Evolutionary conservation across 495 filamentous ascomycete genomes (phyloP).

Genomic region (Viridothelium virens): DNA sequence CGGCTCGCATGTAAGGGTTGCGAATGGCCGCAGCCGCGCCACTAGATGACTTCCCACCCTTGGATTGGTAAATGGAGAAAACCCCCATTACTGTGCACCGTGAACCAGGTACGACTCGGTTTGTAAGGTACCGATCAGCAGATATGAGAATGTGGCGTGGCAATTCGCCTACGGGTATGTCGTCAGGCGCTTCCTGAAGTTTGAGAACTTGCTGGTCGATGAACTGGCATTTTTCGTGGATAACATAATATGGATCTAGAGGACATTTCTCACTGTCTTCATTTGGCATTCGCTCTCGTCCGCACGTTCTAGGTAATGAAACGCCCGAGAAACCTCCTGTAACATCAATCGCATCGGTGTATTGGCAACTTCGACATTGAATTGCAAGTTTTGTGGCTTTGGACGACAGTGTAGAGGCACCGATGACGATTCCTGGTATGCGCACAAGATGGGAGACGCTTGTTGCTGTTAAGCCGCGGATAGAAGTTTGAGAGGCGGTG

Average conservation of each 20-base stretch:
- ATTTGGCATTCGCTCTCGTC: conserved; percentile 51
- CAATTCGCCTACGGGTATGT: conserved; percentile 94
- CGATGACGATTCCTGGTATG: conserved; percentile 95
- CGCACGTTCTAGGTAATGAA: conserved; percentile 72
- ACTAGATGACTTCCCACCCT: conserved; percentile 68
- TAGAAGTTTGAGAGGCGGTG: conserved; percentile 78
- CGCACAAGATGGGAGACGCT: conserved; percentile 92
- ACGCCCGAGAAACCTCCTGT: conserved; percentile 80
- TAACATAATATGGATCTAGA: conserved; percentile 88
- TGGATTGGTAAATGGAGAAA: conserved; percentile 93
- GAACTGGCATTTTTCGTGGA: conserved; percentile 90
- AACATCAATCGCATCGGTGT: conserved; percentile 62
- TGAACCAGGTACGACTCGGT: conserved; percentile 91
- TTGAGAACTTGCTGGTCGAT: conserved; percentile 98
- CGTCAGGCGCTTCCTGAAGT: conserved; percentile 95
- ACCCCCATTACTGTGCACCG: conserved; percentile 94
- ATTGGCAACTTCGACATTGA: conserved; percentile 80
- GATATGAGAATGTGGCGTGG: conserved; percentile 91
- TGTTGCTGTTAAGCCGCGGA: conserved; percentile 85
- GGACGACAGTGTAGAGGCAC: conserved; percentile 90
- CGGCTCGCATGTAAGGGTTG: conserved; percentile 91
- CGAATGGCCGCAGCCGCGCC: conserved; percentile 82
- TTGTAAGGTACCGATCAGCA: conserved; percentile 91
- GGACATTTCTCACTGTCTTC: conserved; percentile 65
- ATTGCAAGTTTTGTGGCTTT: conserved; percentile 84